phyloP scores from a whole-genome alignment of 306 rosid genomes.

The Ammopiptanthus mongolicus region DNA sequence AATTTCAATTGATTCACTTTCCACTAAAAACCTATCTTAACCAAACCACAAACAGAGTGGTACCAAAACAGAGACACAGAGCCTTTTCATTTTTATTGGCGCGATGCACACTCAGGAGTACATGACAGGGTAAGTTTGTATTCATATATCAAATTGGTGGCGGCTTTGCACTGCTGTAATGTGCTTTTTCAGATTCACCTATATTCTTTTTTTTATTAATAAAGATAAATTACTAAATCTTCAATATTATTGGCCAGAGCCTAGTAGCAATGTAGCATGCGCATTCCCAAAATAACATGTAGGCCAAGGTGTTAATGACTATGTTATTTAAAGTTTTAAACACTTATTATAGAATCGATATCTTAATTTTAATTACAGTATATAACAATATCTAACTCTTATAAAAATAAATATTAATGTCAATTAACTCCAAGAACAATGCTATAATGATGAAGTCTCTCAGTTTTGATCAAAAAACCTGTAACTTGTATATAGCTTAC shows the following conservation, averaged over 20 bases:
- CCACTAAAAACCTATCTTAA: no score
- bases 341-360: no score
- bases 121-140: background rate
- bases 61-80: background rate
- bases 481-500: background rate
- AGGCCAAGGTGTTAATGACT: background rate
- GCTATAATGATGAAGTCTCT: background rate
- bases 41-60: no score
- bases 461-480: background rate
- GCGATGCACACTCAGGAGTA: background rate
- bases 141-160: background rate
- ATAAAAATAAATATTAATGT: no score
- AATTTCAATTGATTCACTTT: no score
- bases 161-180: constrained; percentile 13
- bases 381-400: no score
- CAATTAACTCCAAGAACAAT: background rate
- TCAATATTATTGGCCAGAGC: background rate
- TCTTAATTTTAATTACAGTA: no score
- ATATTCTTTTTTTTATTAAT: background rate
- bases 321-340: no score
- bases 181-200: constrained; percentile 13
- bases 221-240: background rate
- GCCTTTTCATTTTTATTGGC: background rate
- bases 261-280: background rate
- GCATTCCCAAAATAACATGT: background rate